Base-by-base conservation (phyloP, 2,329 filamentous ascomycete species). In the Trichoderma lentiforme region DNA sequence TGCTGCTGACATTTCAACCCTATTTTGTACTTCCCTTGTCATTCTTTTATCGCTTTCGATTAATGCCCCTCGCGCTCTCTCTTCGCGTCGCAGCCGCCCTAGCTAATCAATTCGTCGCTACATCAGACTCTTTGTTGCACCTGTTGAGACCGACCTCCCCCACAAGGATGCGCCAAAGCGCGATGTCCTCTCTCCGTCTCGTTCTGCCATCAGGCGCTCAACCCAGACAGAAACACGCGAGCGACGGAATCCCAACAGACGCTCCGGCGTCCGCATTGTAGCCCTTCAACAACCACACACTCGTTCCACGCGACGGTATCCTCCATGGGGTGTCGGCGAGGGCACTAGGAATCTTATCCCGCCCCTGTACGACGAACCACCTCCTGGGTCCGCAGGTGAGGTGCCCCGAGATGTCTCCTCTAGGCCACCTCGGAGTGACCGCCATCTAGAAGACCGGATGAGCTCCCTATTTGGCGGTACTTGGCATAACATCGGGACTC, bases 81-180 rank as follows among this genome's bases (percentile, higher is more conserved):
- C 28, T 21, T 57, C 24, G 34, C n/a, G 62, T 62, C 60, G 28
- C 47, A 30, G 32, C 21, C 14, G 11, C 36, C 15, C 24, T 36
- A 21, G 18, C 71, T 73, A 63, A 73, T 32, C 18, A 24, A 24
- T 62, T 51, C 30, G 26, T 18, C 26, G 32, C 62, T 12, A 32
- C 26, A 71, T 30, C 73, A 86, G 85, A 74, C 78, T 86, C 36
- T 86, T 85, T 74, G 76, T 85, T 68, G 83, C 84, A 47, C 84
- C 83, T 39, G 81, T 84, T 74, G 82, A 85, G 74, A 84, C 84
- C 62, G 83, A 85, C 73, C 70, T 84, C 58, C 75, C 79, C 15
- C 75, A 78, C 61, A 84, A 83, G 74, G 68, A 80, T 39, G 73
- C 79, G 30, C 75, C 76, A 47, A 84, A 81, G 72, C 73, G 53